Conservation (phyloP, 805 yeast species). For the Tetrapisispora namnaoensis region DNA sequence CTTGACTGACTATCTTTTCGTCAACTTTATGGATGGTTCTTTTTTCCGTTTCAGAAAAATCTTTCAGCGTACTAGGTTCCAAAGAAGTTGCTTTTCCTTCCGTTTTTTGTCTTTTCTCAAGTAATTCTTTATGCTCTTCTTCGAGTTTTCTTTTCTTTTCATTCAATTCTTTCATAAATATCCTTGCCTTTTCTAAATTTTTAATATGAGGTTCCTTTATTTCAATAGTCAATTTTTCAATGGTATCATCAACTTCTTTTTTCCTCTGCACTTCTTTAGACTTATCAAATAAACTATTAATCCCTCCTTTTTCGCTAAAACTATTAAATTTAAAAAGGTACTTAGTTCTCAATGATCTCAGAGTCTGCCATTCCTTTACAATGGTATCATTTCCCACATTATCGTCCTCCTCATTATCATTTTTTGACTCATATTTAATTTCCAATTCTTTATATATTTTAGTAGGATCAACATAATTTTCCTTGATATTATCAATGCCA, state of each 20-base stretch:
- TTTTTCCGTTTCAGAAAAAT: not conserved
- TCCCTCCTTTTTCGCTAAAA: conserved; percentile 30
- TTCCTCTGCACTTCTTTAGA: conserved; percentile 8
- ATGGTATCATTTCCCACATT: conserved; percentile 10
- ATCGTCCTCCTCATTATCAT: not conserved
- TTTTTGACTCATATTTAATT: conserved; percentile 4
- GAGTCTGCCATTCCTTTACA: conserved; percentile 34
- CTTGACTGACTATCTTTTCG: too few species aligned
- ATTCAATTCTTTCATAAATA: conserved; percentile 9
- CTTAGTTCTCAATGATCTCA: conserved; percentile 33
- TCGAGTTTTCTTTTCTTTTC: conserved; percentile 11
- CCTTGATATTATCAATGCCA: conserved; percentile 30
- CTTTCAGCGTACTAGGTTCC: not conserved
- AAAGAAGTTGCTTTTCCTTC: not conserved
- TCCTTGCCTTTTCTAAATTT: conserved; percentile 17
- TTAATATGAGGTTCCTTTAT: conserved; percentile 12
- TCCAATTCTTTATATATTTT: conserved; percentile 12
- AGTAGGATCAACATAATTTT: conserved; percentile 15
- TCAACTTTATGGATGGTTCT: not conserved
- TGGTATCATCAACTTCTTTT: conserved; percentile 1
- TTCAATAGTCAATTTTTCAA: conserved; percentile 8
- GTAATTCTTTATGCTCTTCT: conserved; percentile 5
- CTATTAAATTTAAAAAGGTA: conserved; percentile 31
- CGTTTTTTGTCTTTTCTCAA: not conserved
- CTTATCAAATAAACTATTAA: conserved; percentile 32